Base-by-base conservation (phyloP, 1,284 basidiomycete genomes). In the Sanghuangporus baumii region DNA sequence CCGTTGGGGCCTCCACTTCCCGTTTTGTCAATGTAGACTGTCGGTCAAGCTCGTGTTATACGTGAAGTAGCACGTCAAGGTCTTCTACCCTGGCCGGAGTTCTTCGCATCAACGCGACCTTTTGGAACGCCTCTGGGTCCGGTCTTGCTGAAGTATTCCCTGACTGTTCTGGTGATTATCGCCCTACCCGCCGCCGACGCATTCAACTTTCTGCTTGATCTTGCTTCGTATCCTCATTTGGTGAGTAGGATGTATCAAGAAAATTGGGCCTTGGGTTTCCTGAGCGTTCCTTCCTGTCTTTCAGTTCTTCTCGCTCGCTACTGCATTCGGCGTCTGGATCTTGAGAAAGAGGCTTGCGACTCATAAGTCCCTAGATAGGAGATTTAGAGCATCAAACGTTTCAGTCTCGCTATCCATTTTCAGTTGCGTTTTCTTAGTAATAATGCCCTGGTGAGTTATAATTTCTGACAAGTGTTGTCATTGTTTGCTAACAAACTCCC, bases 151-250 rank as follows among this genome's bases (percentile, higher is more conserved):
- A 79, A 81, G 65, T 83, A 76, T 73, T 55, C 75, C n/a, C 68
- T 83, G 9, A 80, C 81, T 1, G 70, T 79, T 14, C 76, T 84
- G 64, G 77, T 86, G 54, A 80, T 86, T 66, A 69, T 84, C 23
- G 80, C 75, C 0, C 79, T 81, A n/a, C 84, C 83, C 1, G 75
- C 80, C 23, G 80, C 79, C 51, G 81, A 82, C 67, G 81, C 82
- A 0, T 84, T 82, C 74, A 76, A 76, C 62, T 81, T 84, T 67
- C 78, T 72, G 14, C 52, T 70, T 47, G 69, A 69, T 64, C 66
- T 73, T 4, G 65, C 70, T 9, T 67, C 67, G 1, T 73, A 73
- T 59, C 72, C 72, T 12, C 61, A 60, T n/a, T 50, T 69, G 52
- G 69, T 69, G 51, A 43, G 69, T 68, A 65, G 34, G 59, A 64